A percentile compares a stretch with the other conserved stretches of the same genome.
Conservation (phyloP, 768 basidiomycete species). For the Phallus indusiatus region DNA sequence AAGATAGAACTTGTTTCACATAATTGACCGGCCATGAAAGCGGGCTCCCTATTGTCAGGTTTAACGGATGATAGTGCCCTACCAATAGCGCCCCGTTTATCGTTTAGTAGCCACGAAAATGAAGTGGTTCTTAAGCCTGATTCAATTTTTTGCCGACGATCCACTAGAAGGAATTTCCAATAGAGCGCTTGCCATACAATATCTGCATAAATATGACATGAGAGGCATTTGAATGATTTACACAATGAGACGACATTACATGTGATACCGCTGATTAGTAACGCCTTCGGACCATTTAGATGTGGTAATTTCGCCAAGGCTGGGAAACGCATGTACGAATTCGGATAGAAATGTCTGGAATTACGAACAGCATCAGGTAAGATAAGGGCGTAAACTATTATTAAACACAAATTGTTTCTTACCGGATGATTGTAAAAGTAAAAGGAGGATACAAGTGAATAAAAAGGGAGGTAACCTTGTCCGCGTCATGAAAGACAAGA, state of each 20-base stretch:
- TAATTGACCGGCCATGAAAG: conserved; percentile 83
- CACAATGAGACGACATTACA: conserved; percentile 48
- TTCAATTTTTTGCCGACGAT: conserved; percentile 81
- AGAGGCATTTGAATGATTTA: background rate
- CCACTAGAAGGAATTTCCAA: conserved; percentile 91
- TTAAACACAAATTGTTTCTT: conserved; percentile 19
- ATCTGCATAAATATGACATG: conserved; percentile 40
- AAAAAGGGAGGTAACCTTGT: conserved; percentile 93
- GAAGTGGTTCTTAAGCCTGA: conserved; percentile 89
- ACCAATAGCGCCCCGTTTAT: conserved; percentile 80
- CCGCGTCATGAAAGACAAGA: conserved; percentile 93
- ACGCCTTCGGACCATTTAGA: conserved; percentile 58
- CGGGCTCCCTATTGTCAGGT: conserved; percentile 50
- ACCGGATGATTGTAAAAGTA: conserved; percentile 87
- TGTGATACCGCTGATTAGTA: conserved; percentile 72
- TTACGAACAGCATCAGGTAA: background rate
- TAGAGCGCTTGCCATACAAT: conserved; percentile 88
- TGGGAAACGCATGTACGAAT: conserved; percentile 75
- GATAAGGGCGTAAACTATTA: background rate
- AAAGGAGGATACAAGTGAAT: conserved; percentile 92
- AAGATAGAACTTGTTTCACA: conserved; percentile 31
- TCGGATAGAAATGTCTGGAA: conserved; percentile 77
- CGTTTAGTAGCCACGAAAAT: conserved; percentile 79
- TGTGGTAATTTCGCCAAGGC: conserved; percentile 64
- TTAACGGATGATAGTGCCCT: conserved; percentile 51